Base-by-base conservation (phyloP, 306 rosid species). In the Vigna angularis region DNA sequence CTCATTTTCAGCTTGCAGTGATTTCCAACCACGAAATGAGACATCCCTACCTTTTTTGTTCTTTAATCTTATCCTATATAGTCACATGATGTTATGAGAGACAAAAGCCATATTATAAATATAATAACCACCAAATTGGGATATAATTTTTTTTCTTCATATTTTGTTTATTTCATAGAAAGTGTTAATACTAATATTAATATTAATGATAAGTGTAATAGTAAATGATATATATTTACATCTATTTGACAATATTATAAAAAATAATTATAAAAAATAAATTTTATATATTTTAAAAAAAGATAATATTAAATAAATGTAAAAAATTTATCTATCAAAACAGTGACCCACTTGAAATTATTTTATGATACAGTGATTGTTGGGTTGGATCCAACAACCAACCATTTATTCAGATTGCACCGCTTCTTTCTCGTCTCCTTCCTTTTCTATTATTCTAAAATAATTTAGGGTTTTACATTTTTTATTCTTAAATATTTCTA, bases 371-470 rank as follows among this genome's bases (percentile, higher is more conserved):
- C 32, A 30, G 4, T 30, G 48, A 34, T 61, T 49, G 73, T 48
- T 63, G 83, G 79, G 83, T 85, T 85, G 88, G 86, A 85, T 85
- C 84, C 86, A 79, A 53, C 53, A 51, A 68, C 47, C 75, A 17
- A 26, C 58, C 42, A 71, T 26, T 26, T 26, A 26, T 72, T 75
- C 77, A 14, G 28, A 22, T 10, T 1, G 66, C 66, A 10, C 77
- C 75, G 18, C 24, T 36, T 45, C 12, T 1, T 20, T 20, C 1
- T 13, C 8, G 30, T 3, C 28, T 51, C 61, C 9, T 53, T 52
- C 32, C 0, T 10, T 18, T 52, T 72, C 7, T 11, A 49, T 32
- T 42, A 42, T 8, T 42, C 3, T 9, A 9, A 7, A 42, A 42
- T 42, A 42, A 8, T 4, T 32, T 32, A 32, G 36, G 36, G 6